A percentile compares a stretch with the other conserved stretches of the same genome.
These are phyloP conservation scores for Gymnopilus junonius DNA, from an alignment of 768 basidiomycete genomes.

Conservation along the genomic window DNA sequence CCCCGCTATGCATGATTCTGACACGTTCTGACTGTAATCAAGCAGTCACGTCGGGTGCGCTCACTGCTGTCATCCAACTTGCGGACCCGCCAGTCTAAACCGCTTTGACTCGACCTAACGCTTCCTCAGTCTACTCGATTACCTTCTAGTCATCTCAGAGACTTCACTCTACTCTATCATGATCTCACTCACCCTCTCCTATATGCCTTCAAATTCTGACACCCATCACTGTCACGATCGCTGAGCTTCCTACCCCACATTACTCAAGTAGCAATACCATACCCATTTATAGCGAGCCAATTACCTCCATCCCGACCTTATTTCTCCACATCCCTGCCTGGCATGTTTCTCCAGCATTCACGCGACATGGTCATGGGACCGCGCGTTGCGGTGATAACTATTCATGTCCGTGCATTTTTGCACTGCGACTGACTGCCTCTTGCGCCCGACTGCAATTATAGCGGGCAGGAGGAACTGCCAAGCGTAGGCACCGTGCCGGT, in stretches of 20 bases:
- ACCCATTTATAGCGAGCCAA: background rate
- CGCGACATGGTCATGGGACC: background rate
- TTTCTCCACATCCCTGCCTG: background rate
- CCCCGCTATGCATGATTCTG: too few species aligned
- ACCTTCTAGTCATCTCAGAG: too few species aligned
- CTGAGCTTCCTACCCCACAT: background rate
- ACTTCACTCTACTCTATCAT: too few species aligned
- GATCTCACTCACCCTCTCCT: background rate
- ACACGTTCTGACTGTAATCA: background rate
- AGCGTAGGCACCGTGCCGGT: too few species aligned
- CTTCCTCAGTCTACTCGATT: too few species aligned
- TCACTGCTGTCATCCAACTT: background rate
- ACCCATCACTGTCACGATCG: too few species aligned
- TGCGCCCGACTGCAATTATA: too few species aligned
- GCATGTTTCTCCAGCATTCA: background rate
- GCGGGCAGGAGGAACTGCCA: too few species aligned
- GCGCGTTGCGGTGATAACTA: background rate
- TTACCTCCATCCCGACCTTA: slow-evolving; percentile 3
- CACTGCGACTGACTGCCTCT: too few species aligned
- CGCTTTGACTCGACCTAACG: too few species aligned
- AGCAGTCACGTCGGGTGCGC: background rate
- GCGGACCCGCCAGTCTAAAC: background rate
- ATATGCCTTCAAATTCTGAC: background rate
- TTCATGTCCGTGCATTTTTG: background rate
- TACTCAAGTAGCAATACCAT: background rate